Evolutionary conservation across 371 early-diverging fungal genomes (phyloP).

Genomic region (Edhazardia aedis): DNA sequence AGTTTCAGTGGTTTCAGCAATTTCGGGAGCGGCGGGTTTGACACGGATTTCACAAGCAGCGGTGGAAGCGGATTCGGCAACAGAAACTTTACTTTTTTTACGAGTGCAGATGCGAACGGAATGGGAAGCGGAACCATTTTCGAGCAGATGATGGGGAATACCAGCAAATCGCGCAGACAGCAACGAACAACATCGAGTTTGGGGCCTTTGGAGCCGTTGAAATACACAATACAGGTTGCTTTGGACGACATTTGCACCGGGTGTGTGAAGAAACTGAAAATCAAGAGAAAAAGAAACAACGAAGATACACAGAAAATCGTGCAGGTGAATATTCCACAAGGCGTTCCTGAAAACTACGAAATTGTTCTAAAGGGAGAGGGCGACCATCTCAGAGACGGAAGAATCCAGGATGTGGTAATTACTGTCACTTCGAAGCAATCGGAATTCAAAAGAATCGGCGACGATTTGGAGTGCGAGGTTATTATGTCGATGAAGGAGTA

Average conservation of each 20-base stretch:
- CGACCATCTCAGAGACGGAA: slow-evolving; percentile 11
- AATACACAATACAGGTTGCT: slow-evolving; percentile 9
- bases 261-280: slow-evolving; percentile 7
- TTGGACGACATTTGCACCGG: slow-evolving; percentile 26
- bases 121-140: slow-evolving; percentile 1
- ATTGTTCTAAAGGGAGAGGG: slow-evolving; percentile 21
- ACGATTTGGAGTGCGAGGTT: slow-evolving; percentile 13
- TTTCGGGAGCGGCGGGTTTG: background rate
- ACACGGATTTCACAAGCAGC: too few relatives aligned
- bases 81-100: background rate
- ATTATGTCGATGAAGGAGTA: slow-evolving; percentile 10
- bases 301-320: too few relatives aligned
- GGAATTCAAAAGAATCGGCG: slow-evolving; percentile 1
- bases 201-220: too few relatives aligned
- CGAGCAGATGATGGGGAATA: too few relatives aligned
- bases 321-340: background rate
- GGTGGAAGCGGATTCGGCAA: background rate
- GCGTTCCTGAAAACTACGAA: background rate
- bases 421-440: slow-evolving; percentile 15
- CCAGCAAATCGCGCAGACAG: too few relatives aligned
- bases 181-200: too few relatives aligned
- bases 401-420: slow-evolving; percentile 15
- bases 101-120: background rate
- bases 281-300: slow-evolving; percentile 1
- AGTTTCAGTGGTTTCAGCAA: background rate